Evolutionary conservation across 78 protist genomes (phyloP).

Genomic region (Dictyostelium citrinum): DNA sequence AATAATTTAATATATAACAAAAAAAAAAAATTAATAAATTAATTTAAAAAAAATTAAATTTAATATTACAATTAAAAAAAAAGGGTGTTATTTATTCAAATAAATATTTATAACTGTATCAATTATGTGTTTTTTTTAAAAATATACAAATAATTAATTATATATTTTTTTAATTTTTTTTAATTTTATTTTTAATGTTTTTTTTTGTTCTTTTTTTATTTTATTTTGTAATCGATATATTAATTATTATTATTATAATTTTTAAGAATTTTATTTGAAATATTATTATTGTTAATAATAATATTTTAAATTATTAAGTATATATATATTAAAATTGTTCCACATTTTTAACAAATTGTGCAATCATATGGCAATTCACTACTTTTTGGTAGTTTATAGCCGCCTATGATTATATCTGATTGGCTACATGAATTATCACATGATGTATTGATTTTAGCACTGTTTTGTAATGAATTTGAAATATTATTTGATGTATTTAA

Average conservation of each 20-base stretch:
- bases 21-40: not conserved
- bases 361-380: not conserved
- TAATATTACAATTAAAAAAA: no score
- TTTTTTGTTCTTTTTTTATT: not conserved
- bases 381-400: not conserved
- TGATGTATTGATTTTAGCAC: not conserved
- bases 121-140: no score
- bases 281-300: not conserved
- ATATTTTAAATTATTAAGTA: not conserved
- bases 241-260: not conserved
- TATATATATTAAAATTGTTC: not conserved
- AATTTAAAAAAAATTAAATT: no score
- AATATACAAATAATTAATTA: no score
- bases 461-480: not conserved
- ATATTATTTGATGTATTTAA: not conserved
- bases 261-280: not conserved
- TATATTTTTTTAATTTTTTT: no score
- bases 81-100: no score
- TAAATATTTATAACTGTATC: no score
- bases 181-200: no score
- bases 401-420: not conserved
- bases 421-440: not conserved
- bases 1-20: not conserved
- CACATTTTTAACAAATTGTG: not conserved
- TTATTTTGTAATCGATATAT: not conserved